Evolutionary conservation across 768 basidiomycete genomes (phyloP).

Genomic region (Suillus placidus): DNA sequence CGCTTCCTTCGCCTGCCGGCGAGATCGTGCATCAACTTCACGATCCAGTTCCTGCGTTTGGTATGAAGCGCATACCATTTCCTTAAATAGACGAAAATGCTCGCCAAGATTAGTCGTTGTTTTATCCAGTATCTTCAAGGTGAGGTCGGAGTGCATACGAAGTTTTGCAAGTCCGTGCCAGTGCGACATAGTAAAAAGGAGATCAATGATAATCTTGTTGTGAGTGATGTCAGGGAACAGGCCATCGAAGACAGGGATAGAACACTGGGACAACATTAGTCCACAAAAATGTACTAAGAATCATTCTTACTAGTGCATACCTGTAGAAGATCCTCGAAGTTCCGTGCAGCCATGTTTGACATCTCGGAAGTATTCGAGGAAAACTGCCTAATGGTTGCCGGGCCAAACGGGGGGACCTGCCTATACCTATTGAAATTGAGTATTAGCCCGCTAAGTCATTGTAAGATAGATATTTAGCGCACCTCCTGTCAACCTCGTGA

Average conservation of each 20-base stretch:
- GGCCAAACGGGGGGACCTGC: constrained; percentile 34
- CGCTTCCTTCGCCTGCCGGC: constrained; percentile 18
- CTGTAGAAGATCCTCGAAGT: constrained; percentile 42
- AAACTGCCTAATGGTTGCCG: too few species aligned
- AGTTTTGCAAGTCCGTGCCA: constrained; percentile 35
- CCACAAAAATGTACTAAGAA: not conserved
- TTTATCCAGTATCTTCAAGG: constrained; percentile 19
- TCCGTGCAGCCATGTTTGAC: constrained; percentile 35
- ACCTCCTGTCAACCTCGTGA: too few species aligned
- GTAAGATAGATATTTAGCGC: too few species aligned
- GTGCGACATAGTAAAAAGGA: constrained; percentile 25
- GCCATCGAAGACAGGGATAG: constrained; percentile 36
- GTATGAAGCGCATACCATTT: constrained; percentile 22
- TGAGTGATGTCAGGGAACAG: constrained; percentile 22
- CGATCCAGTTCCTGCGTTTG: constrained; percentile 18
- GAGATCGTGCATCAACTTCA: constrained; percentile 9
- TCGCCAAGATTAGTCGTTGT: constrained; percentile 22
- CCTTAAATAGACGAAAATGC: constrained; percentile 24
- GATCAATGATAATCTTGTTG: constrained; percentile 16
- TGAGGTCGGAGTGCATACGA: constrained; percentile 28
- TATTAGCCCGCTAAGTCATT: constrained; percentile 19
- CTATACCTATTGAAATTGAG: constrained; percentile 28
- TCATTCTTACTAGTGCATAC: too few species aligned
- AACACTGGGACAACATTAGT: constrained; percentile 22
- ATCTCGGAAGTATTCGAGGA: constrained; percentile 27